Evolutionary conservation across 2,329 filamentous ascomycete genomes (phyloP), one percentile per base, ranked within the genome.

Genomic region (Alternaria burnsii): DNA sequence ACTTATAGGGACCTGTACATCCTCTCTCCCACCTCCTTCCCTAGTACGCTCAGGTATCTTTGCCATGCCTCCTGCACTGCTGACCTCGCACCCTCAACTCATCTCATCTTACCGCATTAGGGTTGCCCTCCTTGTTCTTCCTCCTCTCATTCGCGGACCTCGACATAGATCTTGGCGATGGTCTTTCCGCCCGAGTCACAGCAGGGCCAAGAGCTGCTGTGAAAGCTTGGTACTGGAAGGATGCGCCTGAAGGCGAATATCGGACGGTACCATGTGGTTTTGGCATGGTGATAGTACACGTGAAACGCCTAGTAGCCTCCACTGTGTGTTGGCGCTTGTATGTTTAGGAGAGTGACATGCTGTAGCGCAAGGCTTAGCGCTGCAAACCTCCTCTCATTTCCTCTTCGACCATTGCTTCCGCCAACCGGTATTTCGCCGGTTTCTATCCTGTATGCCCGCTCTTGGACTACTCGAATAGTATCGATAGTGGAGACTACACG

Each of bases 81-180:
- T 50, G 58, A 38, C 34, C 43, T 55, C 41, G 43, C 24, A 50
- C 16, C 22, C 28, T 47, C 28, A 51, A 40, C n/a, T 47, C 43
- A 32, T 14, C 38, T n/a, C 54, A 48, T 62, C 54, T 60, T 55
- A 54, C 59, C 58, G 42, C 8, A 34, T 46, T 18, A 41, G 48
- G 47, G 34, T 14, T 12, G 30, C 36, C 4, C 20, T 57, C 30
- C 43, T 50, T n/a, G 7, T 20, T 42, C 22, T 36, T 48, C 40
- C 41, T 54, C 36, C 32, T 24, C 50, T 62, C 58, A 66, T 69
- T 69, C 66, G 59, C 60, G 58, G 56, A 67, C 56, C 47, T 66
- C 54, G 55, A 54, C 54, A 57, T 42, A 26, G 36, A 43, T 47
- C 59, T 63, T 65, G 62, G 62, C 64, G 56, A 18, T 16, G 28